phyloP scores from a whole-genome alignment of 352 stramenopile species.

The Globisporangium spinosum region DNA sequence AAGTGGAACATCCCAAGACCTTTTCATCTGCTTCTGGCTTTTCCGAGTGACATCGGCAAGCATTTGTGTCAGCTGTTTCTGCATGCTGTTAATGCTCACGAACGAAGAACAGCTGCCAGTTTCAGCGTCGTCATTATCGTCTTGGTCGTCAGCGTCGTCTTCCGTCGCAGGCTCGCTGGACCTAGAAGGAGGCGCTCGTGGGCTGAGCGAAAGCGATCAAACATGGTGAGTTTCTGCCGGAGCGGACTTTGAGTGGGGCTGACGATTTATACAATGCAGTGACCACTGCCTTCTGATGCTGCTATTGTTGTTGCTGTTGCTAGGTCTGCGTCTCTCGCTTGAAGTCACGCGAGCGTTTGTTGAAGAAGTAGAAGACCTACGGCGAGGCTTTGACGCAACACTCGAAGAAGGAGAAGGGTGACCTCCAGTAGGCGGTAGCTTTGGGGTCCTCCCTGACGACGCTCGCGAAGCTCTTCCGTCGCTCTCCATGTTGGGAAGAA shows the following conservation, averaged over 20 bases:
- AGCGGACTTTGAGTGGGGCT: neutral
- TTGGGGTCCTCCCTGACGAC: slow-evolving; percentile 9
- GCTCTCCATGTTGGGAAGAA: slow-evolving; percentile 16
- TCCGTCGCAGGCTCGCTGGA: slow-evolving; percentile 36
- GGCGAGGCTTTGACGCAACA: slow-evolving; percentile 1
- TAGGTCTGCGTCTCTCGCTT: neutral
- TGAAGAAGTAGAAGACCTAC: slow-evolving; percentile 5
- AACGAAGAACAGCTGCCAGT: neutral
- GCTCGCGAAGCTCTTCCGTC: neutral
- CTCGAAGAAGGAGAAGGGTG: neutral
- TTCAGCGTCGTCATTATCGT: neutral
- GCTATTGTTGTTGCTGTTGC: slow-evolving; percentile 18
- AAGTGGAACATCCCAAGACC: slow-evolving; percentile 15
- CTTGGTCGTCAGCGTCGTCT: slow-evolving; percentile 20
- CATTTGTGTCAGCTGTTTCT: slow-evolving; percentile 35
- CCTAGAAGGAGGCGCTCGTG: slow-evolving; percentile 18
- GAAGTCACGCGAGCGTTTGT: slow-evolving; percentile 1
- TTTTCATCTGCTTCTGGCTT: slow-evolving; percentile 40
- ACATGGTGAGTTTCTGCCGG: neutral
- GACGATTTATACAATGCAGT: neutral
- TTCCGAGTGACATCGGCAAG: slow-evolving; percentile 33
- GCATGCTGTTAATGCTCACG: slow-evolving; percentile 17
- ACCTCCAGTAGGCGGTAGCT: slow-evolving; percentile 16
- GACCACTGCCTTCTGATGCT: slow-evolving; percentile 7
- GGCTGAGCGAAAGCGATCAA: slow-evolving; percentile 12